phyloP scores from a whole-genome alignment of 1,284 basidiomycete species.

The Ceratobasidium sp. region DNA sequence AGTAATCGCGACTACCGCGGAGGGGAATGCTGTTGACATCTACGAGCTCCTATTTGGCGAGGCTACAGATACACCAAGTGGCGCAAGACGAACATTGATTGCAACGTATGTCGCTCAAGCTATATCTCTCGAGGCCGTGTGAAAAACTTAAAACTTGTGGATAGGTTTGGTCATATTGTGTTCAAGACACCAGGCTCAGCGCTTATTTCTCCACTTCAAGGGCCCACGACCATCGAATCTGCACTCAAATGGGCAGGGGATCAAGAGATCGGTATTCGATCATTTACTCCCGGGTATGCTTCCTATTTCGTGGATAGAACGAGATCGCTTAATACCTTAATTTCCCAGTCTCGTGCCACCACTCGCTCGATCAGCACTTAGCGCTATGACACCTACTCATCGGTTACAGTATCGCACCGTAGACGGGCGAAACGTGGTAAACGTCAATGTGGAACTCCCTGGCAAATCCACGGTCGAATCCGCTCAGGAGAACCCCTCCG shows the following conservation, averaged over 20 bases:
- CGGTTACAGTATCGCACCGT: conserved; percentile 32
- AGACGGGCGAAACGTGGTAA: conserved; percentile 14
- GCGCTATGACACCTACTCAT: neutral
- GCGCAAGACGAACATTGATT: neutral
- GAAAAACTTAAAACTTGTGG: neutral
- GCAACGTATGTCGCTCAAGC: conserved; percentile 5
- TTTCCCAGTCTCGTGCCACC: conserved; percentile 21
- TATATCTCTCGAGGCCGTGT: too few species aligned
- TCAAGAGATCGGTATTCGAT: neutral
- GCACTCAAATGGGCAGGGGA: conserved; percentile 25
- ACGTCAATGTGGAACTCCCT: conserved; percentile 31
- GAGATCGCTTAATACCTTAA: neutral
- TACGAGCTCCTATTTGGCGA: conserved; percentile 8
- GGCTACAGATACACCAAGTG: neutral
- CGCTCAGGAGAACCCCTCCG: neutral
- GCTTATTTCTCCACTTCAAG: conserved; percentile 2
- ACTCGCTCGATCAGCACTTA: neutral
- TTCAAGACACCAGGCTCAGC: neutral
- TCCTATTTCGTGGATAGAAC: neutral
- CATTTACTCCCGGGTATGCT: conserved; percentile 28
- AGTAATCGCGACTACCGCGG: neutral
- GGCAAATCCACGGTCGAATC: neutral
- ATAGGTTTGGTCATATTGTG: conserved; percentile 31
- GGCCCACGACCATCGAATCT: neutral
- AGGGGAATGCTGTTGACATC: conserved; percentile 11